Conservation (phyloP, 2,329 filamentous ascomycete species). For the Thermochaetoides dissita region DNA sequence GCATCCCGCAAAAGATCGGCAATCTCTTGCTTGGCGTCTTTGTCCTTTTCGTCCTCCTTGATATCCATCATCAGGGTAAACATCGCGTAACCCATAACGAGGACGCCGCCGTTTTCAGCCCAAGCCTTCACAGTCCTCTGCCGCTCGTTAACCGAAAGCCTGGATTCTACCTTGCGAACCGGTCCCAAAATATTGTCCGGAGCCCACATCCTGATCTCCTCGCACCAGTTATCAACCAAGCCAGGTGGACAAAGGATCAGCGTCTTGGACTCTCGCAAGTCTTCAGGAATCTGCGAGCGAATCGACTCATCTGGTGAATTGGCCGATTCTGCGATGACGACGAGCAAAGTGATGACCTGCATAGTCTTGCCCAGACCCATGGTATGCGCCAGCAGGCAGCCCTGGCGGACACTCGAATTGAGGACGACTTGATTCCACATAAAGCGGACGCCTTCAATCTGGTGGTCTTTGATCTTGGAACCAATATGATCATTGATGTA, state of each 20-base stretch:
- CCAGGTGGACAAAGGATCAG: slow-evolving; percentile 64
- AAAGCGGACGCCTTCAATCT: slow-evolving; percentile 69
- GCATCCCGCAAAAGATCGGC: slow-evolving; percentile 36
- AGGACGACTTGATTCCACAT: slow-evolving; percentile 74
- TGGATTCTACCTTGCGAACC: slow-evolving; percentile 38
- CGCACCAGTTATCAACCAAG: slow-evolving; percentile 68
- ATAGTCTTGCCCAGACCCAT: slow-evolving; percentile 92
- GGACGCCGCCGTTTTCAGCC: slow-evolving; percentile 51
- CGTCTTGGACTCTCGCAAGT: slow-evolving; percentile 47
- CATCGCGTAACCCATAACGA: slow-evolving; percentile 64
- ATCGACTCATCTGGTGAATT: slow-evolving; percentile 43
- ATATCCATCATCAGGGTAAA: slow-evolving; percentile 33
- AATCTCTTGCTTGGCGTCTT: slow-evolving; percentile 10
- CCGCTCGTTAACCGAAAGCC: slow-evolving; percentile 24
- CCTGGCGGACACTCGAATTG: slow-evolving; percentile 44
- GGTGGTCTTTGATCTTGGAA: slow-evolving; percentile 58
- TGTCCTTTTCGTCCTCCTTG: slow-evolving; percentile 18
- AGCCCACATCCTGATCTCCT: slow-evolving; percentile 62
- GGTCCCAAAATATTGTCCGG: slow-evolving; percentile 40
- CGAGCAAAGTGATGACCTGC: slow-evolving; percentile 75
- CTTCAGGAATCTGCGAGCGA: slow-evolving; percentile 50
- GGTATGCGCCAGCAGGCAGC: slow-evolving; percentile 72
- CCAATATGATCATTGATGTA: slow-evolving; percentile 53
- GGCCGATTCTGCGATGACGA: slow-evolving; percentile 55
- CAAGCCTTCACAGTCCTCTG: slow-evolving; percentile 39